Evolutionary conservation across 192 early-diverging fungal genomes (phyloP).

Genomic region (Coemansia sp.): DNA sequence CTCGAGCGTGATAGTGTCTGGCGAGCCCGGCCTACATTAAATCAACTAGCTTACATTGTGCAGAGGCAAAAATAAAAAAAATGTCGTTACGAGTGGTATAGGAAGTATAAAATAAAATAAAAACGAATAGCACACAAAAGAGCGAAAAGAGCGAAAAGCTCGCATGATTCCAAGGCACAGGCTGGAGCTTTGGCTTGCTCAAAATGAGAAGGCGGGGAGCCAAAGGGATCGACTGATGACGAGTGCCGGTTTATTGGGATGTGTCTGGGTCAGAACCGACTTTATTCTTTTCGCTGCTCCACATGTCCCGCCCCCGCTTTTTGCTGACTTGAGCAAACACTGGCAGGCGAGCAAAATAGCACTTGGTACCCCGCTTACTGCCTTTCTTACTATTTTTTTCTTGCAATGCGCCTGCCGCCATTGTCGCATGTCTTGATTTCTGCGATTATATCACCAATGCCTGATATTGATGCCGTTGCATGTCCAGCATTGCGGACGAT

Average conservation of each 20-base stretch:
- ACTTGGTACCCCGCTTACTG: background rate
- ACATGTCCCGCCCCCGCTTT: background rate
- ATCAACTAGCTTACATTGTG: too few relatives aligned
- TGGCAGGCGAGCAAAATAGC: slow-evolving; percentile 3
- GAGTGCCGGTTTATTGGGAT: background rate
- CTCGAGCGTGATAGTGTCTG: too few relatives aligned
- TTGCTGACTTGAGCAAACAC: too few relatives aligned
- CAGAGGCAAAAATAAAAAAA: too few relatives aligned
- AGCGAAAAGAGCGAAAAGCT: background rate
- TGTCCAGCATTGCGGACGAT: too few relatives aligned
- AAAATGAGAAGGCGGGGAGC: background rate
- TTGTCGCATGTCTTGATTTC: too few relatives aligned
- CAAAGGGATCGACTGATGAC: background rate
- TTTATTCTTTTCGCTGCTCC: background rate
- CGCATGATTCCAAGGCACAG: slow-evolving; percentile 2
- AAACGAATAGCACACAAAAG: background rate
- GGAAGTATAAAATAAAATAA: slow-evolving; percentile 2
- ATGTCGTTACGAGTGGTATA: too few relatives aligned
- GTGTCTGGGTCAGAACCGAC: slow-evolving; percentile 2
- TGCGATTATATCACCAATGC: too few relatives aligned
- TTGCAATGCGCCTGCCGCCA: too few relatives aligned
- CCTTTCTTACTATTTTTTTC: background rate
- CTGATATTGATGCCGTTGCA: too few relatives aligned
- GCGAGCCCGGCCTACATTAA: too few relatives aligned
- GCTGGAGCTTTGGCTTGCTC: background rate